Base-by-base conservation (phyloP, 163 green algal genomes). In the Prototheca wickerhamii region DNA sequence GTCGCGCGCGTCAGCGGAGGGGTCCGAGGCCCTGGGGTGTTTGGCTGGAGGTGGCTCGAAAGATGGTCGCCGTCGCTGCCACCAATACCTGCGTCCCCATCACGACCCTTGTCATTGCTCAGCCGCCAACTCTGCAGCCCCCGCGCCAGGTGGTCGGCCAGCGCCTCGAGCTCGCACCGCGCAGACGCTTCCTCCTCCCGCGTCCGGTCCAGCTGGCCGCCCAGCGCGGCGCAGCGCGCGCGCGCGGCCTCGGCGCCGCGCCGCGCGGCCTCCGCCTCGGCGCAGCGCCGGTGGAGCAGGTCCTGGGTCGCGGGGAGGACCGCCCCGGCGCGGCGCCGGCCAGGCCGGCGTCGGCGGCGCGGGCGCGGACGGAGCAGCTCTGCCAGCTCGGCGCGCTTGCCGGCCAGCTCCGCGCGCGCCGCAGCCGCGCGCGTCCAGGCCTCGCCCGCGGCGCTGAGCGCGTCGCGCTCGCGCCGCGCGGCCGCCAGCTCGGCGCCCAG, bases 391-490 rank as follows among this genome's bases (percentile, higher is more conserved):
- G 68, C 63, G n/a, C 43, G 26, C 56, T 76, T 76, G 40, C 52
- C 33, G 35, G 58, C 49, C 37, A 73, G 33, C 21, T 63, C 60
- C 29, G 65, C 26, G 25, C 50, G 56, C 15, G 31, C 25, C 35
- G 70, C n/a, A 23, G 30, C 33, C 35, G 58, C 54, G 12, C 64
- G 58, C 17, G 61, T 69, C 25, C 54, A 63, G 25, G 35, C 60
- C 43, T 81, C 74, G 0, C 65, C 63, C 0, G 50, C 60, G 4
- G 28, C 26, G 3, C 62, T 32, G 62, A 75, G 65, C 26, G 28
- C 29, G 34, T 77, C 70, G 4, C 74, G 65, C 63, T 81, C 74
- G 64, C 76, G 28, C 12, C 64, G 65, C 46, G 75, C 60, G 3
- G 54, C 58, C 20, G 57, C 55, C 1, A 46, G 42, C 35, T 34